Conservation (phyloP, 495 filamentous ascomycete genomes). For the Talaromyces ruber region DNA sequence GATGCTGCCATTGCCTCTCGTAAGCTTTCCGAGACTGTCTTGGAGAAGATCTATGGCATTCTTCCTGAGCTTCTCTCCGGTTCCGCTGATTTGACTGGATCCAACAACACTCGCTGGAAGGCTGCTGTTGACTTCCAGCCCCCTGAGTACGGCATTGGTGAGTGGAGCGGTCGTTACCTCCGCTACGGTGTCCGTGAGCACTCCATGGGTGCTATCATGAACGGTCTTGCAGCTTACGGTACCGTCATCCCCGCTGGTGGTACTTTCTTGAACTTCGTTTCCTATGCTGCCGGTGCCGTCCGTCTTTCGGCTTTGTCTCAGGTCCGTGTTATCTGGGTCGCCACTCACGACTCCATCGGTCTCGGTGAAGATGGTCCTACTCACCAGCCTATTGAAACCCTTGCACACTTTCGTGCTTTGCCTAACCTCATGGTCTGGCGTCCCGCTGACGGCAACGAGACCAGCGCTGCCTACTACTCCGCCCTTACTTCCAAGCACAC, state of each 20-base stretch:
- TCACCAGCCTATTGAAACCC: slow-evolving; percentile 99
- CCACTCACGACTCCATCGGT: slow-evolving; percentile 99
- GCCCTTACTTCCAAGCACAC: slow-evolving; percentile 86
- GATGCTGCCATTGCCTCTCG: slow-evolving; percentile 83
- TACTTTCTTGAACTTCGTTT: slow-evolving; percentile 99
- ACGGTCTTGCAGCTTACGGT: slow-evolving; percentile 93
- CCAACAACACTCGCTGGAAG: slow-evolving; percentile 98
- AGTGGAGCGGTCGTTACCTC: slow-evolving; percentile 87
- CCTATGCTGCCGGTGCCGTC: slow-evolving; percentile 91
- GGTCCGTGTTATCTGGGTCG: slow-evolving; percentile 88
- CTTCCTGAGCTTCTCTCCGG: slow-evolving; percentile 91
- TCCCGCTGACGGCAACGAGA: slow-evolving; percentile 98
- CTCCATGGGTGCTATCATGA: slow-evolving; percentile 96
- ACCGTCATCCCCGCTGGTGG: slow-evolving; percentile 88
- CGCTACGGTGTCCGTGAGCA: slow-evolving; percentile 97
- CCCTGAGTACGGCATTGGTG: slow-evolving; percentile 70
- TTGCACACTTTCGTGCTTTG: slow-evolving; percentile 97
- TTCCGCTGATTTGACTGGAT: slow-evolving; percentile 95
- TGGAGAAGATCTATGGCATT: slow-evolving; percentile 75
- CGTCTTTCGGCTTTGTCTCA: slow-evolving; percentile 89
- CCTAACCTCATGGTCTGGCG: slow-evolving; percentile 99
- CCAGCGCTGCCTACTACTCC: slow-evolving; percentile 93
- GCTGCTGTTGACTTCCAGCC: slow-evolving; percentile 96
- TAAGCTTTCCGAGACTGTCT: slow-evolving; percentile 90
- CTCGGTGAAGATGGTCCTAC: slow-evolving; percentile 98